Evolutionary conservation across 352 stramenopile genomes (phyloP), one percentile per base, ranked within the genome.

Genomic region (Globisporangium uncinulatum): DNA sequence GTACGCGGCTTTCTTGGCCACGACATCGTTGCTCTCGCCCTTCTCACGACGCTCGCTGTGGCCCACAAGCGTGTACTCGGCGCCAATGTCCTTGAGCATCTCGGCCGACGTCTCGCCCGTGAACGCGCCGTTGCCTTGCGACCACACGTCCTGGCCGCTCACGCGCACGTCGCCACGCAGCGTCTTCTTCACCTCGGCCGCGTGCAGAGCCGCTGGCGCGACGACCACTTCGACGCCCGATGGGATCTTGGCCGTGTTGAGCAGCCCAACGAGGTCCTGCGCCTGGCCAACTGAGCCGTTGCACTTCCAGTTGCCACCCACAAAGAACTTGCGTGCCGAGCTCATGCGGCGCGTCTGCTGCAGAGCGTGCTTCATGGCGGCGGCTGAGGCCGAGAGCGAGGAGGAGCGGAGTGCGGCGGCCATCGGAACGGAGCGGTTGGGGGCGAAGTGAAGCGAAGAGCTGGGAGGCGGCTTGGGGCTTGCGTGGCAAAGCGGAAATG

Each of bases 301-400:
- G 84, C 96, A 99, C 74, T 99, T 99, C 97, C 97, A 99, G 89
- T 99, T 99, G 70, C 97, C 97, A 46, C 97, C 97, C 43, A 99
- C 94, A 69, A 99, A 98, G 71, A 99, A 98, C 84, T 99, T 98
- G 67, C 85, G 79, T 47, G 83, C 71, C 59, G 76, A 77, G 66
- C 78, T 87, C 74, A 92, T 87, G 58, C 66, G 56, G 60, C 79
- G 79, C 55, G 70, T 64, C 53, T 86, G 70, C 51, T 76, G 65
- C 57, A 74, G 69, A 39, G 75, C 54, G 34, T 62, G 56, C 62
- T 63, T 61, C 58, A 77, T 47, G 52, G 62, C 49, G 20, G 55
- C 36, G 29, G 55, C 52, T 44, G 74, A 49, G 13, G 46, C 24
- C 24, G 24, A 29, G 24, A 29, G 24, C 24, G 24, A 29, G 9